Base-by-base conservation (phyloP, 129 eudicot species). In the Heracleum sosnowskyi region DNA sequence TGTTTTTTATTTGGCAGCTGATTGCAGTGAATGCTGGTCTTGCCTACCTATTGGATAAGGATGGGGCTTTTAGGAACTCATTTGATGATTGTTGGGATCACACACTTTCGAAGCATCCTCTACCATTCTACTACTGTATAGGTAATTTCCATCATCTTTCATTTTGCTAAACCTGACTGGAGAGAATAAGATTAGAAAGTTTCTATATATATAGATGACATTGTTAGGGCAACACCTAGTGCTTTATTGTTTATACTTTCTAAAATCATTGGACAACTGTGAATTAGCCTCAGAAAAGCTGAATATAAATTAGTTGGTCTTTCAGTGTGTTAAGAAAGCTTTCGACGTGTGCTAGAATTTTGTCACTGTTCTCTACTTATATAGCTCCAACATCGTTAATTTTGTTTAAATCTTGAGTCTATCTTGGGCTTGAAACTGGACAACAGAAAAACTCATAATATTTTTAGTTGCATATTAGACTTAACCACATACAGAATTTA, bases 31-130 rank as follows among this genome's bases (percentile, higher is more conserved):
- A 90, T 81, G 97, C 90, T 53, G 93, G 86, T 18, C 81, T 88
- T 77, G 90, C 89, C 46, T 92, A 86, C 82, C 72, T 85, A 69
- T 82, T 90, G 82, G 97, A 92, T 86, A 90, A 85, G 79, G 91
- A 92, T 72, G 96, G 97, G 68, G 83, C 86, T 44, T 90, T 92
- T 46, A 88, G 97, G 80, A 86, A 88, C 79, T 88, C 97, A 60
- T 90, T 90, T 64, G 87, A 89, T 82, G 97, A 87, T 73, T 89
- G 92, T 76, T 92, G 97, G 96, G 97, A 92, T 47, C 92, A 89
- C 68, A 85, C 87, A 81, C 78, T 92, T 57, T 90, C 96, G 49
- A 90, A 82, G 81, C 97, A 90, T 74, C 97, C 97, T 16, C 80
- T 92, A 81, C 96, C 96, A 74, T 92, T 92, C 86, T 92, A 92